These are phyloP conservation scores for Hirschioporus abietinus DNA, from an alignment of 768 basidiomycete genomes.

Conservation along the genomic window DNA sequence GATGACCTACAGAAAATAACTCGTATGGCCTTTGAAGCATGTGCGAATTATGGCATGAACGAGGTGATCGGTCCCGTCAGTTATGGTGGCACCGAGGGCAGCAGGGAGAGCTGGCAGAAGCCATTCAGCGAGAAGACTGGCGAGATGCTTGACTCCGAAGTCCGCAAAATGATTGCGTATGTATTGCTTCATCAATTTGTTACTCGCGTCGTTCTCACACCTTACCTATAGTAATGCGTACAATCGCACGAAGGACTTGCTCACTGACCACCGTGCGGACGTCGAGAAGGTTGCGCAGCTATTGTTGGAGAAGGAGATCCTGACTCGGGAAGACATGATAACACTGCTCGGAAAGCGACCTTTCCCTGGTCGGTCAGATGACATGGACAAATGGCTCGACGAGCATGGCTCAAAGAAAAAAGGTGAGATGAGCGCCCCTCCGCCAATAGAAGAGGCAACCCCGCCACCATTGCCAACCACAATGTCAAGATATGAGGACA, in stretches of 20 bases:
- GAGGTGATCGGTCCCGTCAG: constrained; percentile 90
- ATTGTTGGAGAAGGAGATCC: constrained; percentile 91
- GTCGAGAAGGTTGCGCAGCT: constrained; percentile 92
- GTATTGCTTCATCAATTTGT: constrained; percentile 9
- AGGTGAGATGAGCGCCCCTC: constrained; percentile 53
- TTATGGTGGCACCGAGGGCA: constrained; percentile 83
- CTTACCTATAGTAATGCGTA: constrained; percentile 57
- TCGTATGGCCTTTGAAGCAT: constrained; percentile 93
- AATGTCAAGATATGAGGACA: constrained; percentile 32
- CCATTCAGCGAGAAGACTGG: constrained; percentile 98
- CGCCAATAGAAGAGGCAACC: constrained; percentile 46
- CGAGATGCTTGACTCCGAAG: constrained; percentile 86
- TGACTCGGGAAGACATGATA: constrained; percentile 92
- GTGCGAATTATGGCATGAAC: constrained; percentile 97
- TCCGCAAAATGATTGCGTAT: constrained; percentile 92
- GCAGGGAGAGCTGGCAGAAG: constrained; percentile 89
- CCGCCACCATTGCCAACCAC: constrained; percentile 48
- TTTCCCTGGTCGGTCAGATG: constrained; percentile 71
- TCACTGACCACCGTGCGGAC: constrained; percentile 76
- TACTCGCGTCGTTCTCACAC: constrained; percentile 12
- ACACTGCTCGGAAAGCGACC: constrained; percentile 76
- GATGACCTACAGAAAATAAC: constrained; percentile 99
- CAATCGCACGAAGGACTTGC: constrained; percentile 71
- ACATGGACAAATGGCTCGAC: constrained; percentile 98
- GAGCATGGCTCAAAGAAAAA: constrained; percentile 46